A percentile compares a stretch with the other conserved stretches of the same genome.
Evolutionary conservation across 768 basidiomycete genomes (phyloP).

Genomic region (Boletellus emodensis): DNA sequence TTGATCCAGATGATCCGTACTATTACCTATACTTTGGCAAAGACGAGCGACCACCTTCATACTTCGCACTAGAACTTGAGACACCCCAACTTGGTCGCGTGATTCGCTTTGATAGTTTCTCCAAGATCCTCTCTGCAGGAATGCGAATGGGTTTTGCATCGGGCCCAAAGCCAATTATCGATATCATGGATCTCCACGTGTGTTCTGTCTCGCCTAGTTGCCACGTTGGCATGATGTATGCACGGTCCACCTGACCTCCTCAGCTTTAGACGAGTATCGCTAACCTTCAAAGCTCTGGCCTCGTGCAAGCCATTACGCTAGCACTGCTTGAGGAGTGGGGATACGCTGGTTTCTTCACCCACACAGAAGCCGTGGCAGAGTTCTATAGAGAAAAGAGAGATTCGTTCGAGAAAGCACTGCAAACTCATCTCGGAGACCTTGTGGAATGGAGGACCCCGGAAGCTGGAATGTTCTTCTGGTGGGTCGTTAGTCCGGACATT

Average conservation of each 20-base stretch:
- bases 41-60: slow-evolving; percentile 62
- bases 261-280: slow-evolving; percentile 55
- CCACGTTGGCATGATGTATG: slow-evolving; percentile 8
- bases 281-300: slow-evolving; percentile 62
- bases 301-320: slow-evolving; percentile 59
- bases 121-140: slow-evolving; percentile 75
- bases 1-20: slow-evolving; percentile 68
- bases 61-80: slow-evolving; percentile 74
- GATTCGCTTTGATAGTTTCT: slow-evolving; percentile 84
- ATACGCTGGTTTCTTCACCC: slow-evolving; percentile 65
- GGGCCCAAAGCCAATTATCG: slow-evolving; percentile 64
- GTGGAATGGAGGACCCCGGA: slow-evolving; percentile 71
- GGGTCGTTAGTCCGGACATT: slow-evolving; percentile 23
- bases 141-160: slow-evolving; percentile 79
- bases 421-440: slow-evolving; percentile 70
- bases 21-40: slow-evolving; percentile 74
- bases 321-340: slow-evolving; percentile 70
- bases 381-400: slow-evolving; percentile 76
- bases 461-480: slow-evolving; percentile 91
- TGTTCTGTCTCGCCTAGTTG: slow-evolving; percentile 25
- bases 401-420: slow-evolving; percentile 72
- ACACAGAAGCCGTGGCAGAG: slow-evolving; percentile 62
- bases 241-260: slow-evolving; percentile 8
- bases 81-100: slow-evolving; percentile 71
- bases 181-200: slow-evolving; percentile 69